These are phyloP conservation scores for Colletotrichum plurivorum DNA, from an alignment of 2,329 filamentous ascomycete species.

Conservation along the genomic window DNA sequence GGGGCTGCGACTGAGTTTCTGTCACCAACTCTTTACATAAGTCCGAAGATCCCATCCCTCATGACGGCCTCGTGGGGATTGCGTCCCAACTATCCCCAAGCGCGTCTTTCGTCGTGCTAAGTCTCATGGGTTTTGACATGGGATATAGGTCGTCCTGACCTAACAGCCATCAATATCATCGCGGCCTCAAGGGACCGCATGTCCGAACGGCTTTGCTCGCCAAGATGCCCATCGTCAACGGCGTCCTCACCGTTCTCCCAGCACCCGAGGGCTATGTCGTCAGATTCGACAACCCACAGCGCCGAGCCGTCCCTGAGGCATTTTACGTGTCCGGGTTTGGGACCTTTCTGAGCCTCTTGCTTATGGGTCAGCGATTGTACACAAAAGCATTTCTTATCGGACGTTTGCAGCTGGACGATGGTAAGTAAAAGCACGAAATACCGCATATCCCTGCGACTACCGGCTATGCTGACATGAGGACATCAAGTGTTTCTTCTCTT, in stretches of 20 bases:
- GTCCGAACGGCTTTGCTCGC: neutral
- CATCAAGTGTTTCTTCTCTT: conserved; percentile 8
- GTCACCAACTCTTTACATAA: no score
- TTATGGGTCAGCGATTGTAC: conserved; percentile 49
- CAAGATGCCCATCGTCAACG: conserved; percentile 43
- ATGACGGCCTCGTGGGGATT: no score
- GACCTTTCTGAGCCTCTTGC: conserved; percentile 46
- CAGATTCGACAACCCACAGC: conserved; percentile 50
- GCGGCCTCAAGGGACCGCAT: no score
- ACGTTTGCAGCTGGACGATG: conserved; percentile 41
- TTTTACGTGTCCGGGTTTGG: conserved; percentile 45
- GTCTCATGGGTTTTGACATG: no score
- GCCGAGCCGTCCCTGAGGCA: conserved; percentile 43
- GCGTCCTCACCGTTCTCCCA: conserved; percentile 44
- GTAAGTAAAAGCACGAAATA: conserved; percentile 5
- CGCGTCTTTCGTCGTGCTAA: no score
- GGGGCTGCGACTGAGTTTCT: no score
- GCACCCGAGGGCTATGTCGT: conserved; percentile 51
- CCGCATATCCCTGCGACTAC: no score
- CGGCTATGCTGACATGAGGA: no score
- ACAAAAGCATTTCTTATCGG: conserved; percentile 36
- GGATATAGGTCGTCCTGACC: no score
- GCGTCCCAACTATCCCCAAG: no score
- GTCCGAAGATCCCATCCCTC: no score
- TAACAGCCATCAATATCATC: no score